Evolutionary conservation across 2,329 filamentous ascomycete genomes (phyloP).

Genomic region (Dactylellina haptotyla): DNA sequence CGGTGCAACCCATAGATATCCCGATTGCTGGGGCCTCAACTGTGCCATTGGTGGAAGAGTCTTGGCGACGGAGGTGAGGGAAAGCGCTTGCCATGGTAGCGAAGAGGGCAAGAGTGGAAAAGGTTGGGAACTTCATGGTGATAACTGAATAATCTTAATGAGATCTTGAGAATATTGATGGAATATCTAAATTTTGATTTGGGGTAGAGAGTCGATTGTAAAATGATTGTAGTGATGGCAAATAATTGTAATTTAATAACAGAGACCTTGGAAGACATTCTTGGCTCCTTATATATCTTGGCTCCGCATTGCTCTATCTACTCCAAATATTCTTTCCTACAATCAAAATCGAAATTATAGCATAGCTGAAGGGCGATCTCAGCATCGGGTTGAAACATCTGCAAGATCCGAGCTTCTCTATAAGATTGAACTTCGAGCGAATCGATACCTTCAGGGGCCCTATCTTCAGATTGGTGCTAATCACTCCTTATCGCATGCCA

Average conservation of each 20-base stretch:
- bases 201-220: no score
- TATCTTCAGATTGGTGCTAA: neutral
- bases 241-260: neutral
- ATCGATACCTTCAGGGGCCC: neutral
- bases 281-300: neutral
- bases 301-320: no score
- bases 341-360: neutral
- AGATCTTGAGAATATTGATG: no score
- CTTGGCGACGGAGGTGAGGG: slow-evolving; percentile 31
- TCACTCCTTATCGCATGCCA: neutral
- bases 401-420: slow-evolving; percentile 1
- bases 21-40: slow-evolving; percentile 29
- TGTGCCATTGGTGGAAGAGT: slow-evolving; percentile 10
- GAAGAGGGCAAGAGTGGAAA: slow-evolving; percentile 13
- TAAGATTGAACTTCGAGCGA: neutral
- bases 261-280: neutral
- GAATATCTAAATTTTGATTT: no score
- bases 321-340: no score
- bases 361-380: neutral
- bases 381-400: slow-evolving; percentile 15
- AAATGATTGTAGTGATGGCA: no score
- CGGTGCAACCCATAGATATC: slow-evolving; percentile 24
- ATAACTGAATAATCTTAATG: neutral
- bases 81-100: slow-evolving; percentile 6
- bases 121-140: slow-evolving; percentile 8